phyloP scores from a whole-genome alignment of 2,329 filamentous ascomycete genomes.

The Ceratocystis destructans region DNA sequence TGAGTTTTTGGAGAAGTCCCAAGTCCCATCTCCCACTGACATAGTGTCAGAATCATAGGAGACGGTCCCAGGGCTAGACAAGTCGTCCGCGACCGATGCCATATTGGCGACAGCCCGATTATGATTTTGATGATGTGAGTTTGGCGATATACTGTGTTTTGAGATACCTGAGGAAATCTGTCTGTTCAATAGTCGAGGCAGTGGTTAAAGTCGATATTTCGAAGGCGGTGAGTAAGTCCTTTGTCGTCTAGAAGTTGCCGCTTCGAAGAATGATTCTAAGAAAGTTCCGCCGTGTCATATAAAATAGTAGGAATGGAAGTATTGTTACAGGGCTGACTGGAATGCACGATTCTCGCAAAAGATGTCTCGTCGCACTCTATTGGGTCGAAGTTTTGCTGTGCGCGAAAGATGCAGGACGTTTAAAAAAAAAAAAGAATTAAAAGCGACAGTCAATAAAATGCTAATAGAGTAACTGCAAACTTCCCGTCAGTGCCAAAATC shows the following conservation, averaged over 20 bases:
- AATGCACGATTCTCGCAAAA: neutral
- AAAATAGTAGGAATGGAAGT: neutral
- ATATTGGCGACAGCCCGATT: constrained; percentile 36
- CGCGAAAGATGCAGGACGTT: neutral
- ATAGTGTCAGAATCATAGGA: constrained; percentile 62
- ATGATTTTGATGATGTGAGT: neutral
- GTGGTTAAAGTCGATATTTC: neutral
- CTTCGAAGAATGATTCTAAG: neutral
- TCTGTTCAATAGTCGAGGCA: neutral
- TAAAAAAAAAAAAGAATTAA: constrained; percentile 5
- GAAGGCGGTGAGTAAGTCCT: neutral
- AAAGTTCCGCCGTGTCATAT: neutral
- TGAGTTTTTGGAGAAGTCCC: constrained; percentile 62
- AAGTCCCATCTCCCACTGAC: constrained; percentile 68
- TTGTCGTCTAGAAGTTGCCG: neutral
- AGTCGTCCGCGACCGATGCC: constrained; percentile 44
- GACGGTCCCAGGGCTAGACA: constrained; percentile 58
- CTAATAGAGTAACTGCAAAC: neutral
- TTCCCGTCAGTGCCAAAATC: neutral
- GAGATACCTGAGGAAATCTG: neutral
- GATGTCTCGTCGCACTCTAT: neutral
- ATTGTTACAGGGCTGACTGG: neutral
- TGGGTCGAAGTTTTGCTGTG: neutral
- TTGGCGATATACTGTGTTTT: neutral
- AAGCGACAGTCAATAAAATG: neutral